phyloP scores from a whole-genome alignment of 1,284 basidiomycete genomes.

The Puccinia polysora region DNA sequence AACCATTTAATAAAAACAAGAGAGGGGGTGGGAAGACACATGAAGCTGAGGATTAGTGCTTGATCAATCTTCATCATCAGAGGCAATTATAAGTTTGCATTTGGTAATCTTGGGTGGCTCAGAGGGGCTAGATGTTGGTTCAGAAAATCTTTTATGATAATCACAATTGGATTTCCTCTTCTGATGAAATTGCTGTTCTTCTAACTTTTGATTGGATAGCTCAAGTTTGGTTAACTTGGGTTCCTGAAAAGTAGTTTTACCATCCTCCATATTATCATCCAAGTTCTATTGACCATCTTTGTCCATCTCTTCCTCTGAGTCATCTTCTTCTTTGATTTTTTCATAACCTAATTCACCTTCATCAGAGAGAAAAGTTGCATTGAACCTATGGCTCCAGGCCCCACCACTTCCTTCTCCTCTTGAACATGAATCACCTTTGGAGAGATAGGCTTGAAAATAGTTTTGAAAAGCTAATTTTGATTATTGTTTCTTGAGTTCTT shows the following conservation, averaged over 20 bases:
- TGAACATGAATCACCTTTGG: neutral
- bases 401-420: neutral
- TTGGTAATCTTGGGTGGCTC: too few species aligned
- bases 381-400: neutral
- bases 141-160: neutral
- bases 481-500: conserved; percentile 29
- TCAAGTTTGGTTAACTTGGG: conserved; percentile 7
- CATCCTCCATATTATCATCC: too few species aligned
- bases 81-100: too few species aligned
- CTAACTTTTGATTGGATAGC: conserved; percentile 6
- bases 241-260: conserved; percentile 43
- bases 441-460: neutral
- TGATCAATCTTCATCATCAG: too few species aligned
- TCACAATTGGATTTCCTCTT: too few species aligned
- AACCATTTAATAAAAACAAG: too few species aligned
- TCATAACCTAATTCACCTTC: too few species aligned
- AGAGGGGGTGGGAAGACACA: too few species aligned
- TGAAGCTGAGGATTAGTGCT: too few species aligned
- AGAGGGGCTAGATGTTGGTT: neutral
- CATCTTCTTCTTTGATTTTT: conserved; percentile 32
- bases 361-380: conserved; percentile 14
- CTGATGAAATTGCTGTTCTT: too few species aligned
- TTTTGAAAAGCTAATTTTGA: neutral
- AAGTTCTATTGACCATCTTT: too few species aligned
- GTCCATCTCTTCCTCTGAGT: conserved; percentile 41